phyloP scores from a whole-genome alignment of 2,329 filamentous ascomycete genomes.

The Eurotiales sp. region DNA sequence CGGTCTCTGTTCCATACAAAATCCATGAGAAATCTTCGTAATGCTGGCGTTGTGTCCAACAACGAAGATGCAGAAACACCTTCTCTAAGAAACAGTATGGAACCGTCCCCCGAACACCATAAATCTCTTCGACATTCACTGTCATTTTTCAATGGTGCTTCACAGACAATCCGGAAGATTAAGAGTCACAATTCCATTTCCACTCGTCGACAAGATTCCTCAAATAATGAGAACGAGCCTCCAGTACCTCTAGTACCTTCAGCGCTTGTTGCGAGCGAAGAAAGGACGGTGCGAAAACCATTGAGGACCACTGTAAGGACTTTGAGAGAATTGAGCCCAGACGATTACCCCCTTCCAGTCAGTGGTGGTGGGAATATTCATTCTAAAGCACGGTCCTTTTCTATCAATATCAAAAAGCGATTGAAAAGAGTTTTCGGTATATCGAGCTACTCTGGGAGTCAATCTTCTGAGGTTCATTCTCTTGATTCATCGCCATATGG shows the following conservation, averaged over 20 bases:
- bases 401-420: constrained; percentile 39
- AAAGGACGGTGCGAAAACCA: constrained; percentile 29
- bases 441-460: constrained; percentile 22
- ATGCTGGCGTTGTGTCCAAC: constrained; percentile 20
- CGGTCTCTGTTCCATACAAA: constrained; percentile 47
- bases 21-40: constrained; percentile 33
- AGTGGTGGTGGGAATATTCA: constrained; percentile 14
- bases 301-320: constrained; percentile 36
- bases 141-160: constrained; percentile 37
- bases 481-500: constrained; percentile 22
- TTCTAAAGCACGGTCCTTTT: constrained; percentile 35
- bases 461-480: constrained; percentile 22
- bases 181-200: constrained; percentile 34
- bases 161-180: constrained; percentile 20
- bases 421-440: constrained; percentile 40
- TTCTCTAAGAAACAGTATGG: constrained; percentile 8
- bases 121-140: constrained; percentile 37
- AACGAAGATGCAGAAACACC: constrained; percentile 9
- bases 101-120: constrained; percentile 17
- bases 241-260: constrained; percentile 20
- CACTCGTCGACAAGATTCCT: background rate
- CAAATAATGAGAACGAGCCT: background rate
- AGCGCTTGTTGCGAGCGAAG: constrained; percentile 21
- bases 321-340: constrained; percentile 23
- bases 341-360: constrained; percentile 12